These are phyloP conservation scores for Brasenia schreberi DNA, from an alignment of 164 flowering plant genomes.

Conservation along the genomic window DNA sequence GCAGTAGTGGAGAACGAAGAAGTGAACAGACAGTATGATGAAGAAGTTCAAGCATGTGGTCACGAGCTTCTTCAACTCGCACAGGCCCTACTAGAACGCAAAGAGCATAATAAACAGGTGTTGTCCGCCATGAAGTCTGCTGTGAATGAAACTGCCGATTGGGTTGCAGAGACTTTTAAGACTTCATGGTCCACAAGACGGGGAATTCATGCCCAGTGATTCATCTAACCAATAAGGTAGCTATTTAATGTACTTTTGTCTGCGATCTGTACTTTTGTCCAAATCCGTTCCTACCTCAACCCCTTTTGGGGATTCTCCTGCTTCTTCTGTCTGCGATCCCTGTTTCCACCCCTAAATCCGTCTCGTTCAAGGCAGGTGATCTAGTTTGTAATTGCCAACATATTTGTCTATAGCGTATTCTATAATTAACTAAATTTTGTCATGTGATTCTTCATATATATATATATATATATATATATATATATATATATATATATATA, in stretches of 20 bases:
- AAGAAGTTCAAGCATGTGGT: constrained; percentile 48
- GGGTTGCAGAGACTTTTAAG: constrained; percentile 33
- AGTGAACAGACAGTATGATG: constrained; percentile 32
- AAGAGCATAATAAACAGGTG: constrained; percentile 43
- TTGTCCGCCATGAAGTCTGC: constrained; percentile 36
- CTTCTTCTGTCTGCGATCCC: too few species aligned
- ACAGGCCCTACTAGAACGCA: constrained; percentile 52
- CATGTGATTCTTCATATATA: too few species aligned
- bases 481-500: too few species aligned
- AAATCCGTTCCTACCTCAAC: too few species aligned
- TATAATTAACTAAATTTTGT: too few species aligned
- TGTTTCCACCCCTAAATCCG: too few species aligned
- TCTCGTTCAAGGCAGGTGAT: too few species aligned
- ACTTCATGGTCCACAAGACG: constrained; percentile 19
- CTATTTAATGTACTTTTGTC: neutral
- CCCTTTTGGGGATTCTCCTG: too few species aligned
- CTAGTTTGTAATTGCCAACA: too few species aligned
- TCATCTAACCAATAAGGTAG: neutral
- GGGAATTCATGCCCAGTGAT: neutral
- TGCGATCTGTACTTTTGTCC: too few species aligned
- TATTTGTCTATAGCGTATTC: too few species aligned
- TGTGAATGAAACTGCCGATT: constrained; percentile 31
- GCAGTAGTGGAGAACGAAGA: constrained; percentile 38
- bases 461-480: too few species aligned
- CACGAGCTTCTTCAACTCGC: constrained; percentile 41